Evolutionary conservation across 2,329 filamentous ascomycete species (phyloP).

Genomic region (Lasiodiplodia citricola): DNA sequence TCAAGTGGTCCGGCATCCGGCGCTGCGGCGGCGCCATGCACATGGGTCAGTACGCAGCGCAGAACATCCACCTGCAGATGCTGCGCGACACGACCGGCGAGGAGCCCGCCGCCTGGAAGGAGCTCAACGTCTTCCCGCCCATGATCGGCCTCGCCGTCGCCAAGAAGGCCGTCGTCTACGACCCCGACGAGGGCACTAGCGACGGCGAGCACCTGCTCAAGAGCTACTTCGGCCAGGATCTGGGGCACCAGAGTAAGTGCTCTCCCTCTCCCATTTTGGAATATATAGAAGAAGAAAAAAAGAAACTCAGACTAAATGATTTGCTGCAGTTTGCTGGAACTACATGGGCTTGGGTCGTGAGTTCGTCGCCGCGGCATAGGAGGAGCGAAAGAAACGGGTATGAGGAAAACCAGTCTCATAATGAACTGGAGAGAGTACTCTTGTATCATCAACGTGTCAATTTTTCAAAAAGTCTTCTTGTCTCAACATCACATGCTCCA

Average conservation of each 20-base stretch:
- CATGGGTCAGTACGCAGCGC: constrained; percentile 69
- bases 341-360: constrained; percentile 2
- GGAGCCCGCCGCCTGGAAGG: neutral
- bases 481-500: neutral
- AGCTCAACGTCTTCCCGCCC: constrained; percentile 43
- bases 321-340: constrained; percentile 4
- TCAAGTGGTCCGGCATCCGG: constrained; percentile 77
- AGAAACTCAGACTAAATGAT: too few species aligned
- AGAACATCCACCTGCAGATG: constrained; percentile 56
- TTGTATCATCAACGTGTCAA: neutral
- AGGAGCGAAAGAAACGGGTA: neutral
- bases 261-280: neutral
- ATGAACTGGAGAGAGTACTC: neutral
- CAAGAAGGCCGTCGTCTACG: constrained; percentile 70
- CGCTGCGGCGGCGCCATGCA: constrained; percentile 78
- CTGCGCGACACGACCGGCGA: constrained; percentile 32
- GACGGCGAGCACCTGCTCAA: constrained; percentile 68
- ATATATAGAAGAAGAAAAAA: too few species aligned
- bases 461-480: neutral
- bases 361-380: neutral
- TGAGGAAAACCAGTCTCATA: neutral
- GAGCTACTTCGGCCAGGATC: constrained; percentile 70
- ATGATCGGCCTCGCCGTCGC: constrained; percentile 76
- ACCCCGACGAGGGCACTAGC: constrained; percentile 60
- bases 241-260: constrained; percentile 64